Evolutionary conservation across 306 rosid genomes (phyloP), one percentile per base, ranked within the genome.

Genomic region (Sphenostylis stenocarpa): DNA sequence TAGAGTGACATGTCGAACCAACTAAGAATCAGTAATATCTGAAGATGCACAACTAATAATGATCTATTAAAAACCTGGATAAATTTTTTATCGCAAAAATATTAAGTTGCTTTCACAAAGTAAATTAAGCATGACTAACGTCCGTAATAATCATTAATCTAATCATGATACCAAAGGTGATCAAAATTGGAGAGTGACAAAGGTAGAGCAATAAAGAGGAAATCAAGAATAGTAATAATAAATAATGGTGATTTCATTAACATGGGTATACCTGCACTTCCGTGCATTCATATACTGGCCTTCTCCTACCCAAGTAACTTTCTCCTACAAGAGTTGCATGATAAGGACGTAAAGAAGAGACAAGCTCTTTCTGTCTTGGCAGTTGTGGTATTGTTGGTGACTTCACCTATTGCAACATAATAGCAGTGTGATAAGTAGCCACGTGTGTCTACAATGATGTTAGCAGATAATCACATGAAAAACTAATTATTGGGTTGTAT

Each of bases 251-350:
- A 61, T 45, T 75, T 71, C 68, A 29, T 78, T 60, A 49, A 51
- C 51, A 61, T 84, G 62, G 73, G 36, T 86, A 79, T 49, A 95
- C 99, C 99, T 96, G 99, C 67, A 82, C 87, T 70, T 90, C 97
- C 31, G 98, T 91, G 93, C 96, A 93, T 47, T 96, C 97, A 29
- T 91, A 88, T 63, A 85, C 88, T 0, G 97, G 97, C 80, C 99
- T 88, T 86, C 84, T 96, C 84, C 86, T 93, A 34, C 90, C 99
- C 88, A 93, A 81, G 87, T 85, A 96, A 84, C 97, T 96, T 83
- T 92, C 99, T 57, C 97, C 99, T 0, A 96, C 98, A 77, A 96
- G 98, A 69, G 87, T 89, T 68, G 90, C 90, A 55, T 96, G 97
- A 81, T 87, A 83, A 65, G 94, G 89, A 73, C 99, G 91, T 84